Evolutionary conservation across 1,284 basidiomycete species (phyloP).

Genomic region (Psilocybe mexicana): DNA sequence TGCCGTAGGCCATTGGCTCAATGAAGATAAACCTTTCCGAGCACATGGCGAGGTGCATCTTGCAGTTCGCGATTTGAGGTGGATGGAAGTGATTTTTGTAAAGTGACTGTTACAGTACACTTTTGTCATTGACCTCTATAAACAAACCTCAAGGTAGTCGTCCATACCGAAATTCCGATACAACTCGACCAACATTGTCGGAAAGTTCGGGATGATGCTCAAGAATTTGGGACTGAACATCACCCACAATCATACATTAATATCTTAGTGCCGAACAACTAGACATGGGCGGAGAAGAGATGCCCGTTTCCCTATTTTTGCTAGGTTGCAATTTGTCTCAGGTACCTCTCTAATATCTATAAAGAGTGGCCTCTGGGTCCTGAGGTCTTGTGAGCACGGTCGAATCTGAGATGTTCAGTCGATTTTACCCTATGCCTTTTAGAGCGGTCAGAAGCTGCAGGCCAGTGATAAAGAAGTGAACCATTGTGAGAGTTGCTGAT

Average conservation of each 20-base stretch:
- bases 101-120: neutral
- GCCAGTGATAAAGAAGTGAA: neutral
- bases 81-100: neutral
- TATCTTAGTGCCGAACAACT: too few species aligned
- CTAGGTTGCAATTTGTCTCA: neutral
- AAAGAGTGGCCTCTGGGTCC: neutral
- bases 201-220: too few species aligned
- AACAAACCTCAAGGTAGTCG: neutral
- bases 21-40: slow-evolving; percentile 10
- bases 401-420: neutral
- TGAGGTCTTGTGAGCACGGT: neutral
- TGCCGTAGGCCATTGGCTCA: slow-evolving; percentile 3
- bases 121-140: neutral
- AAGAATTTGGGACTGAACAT: too few species aligned
- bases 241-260: too few species aligned
- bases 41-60: slow-evolving; percentile 1
- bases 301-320: neutral
- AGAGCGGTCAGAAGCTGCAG: neutral
- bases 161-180: neutral
- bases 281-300: neutral
- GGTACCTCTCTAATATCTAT: neutral
- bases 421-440: neutral
- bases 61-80: slow-evolving; percentile 15
- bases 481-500: neutral
- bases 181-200: neutral